Conservation (phyloP, 768 basidiomycete genomes). For the Tylopilus sp. region DNA sequence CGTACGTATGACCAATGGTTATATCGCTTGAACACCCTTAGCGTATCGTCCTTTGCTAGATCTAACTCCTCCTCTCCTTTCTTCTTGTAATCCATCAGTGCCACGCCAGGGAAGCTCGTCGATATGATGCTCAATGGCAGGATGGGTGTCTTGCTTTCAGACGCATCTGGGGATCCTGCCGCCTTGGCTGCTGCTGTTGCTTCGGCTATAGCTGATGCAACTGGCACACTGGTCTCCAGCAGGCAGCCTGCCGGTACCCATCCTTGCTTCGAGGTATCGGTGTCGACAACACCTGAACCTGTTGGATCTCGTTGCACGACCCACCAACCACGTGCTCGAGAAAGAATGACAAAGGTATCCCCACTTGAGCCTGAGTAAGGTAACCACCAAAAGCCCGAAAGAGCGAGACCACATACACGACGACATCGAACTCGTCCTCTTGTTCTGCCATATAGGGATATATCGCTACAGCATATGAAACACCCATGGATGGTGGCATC, state of each 20-base stretch:
- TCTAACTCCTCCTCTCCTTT: conserved; percentile 92
- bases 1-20: conserved; percentile 95
- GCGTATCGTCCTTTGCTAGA: conserved; percentile 79
- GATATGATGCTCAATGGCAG: conserved; percentile 88
- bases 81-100: conserved; percentile 94
- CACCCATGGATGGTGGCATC: conserved; percentile 45
- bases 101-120: conserved; percentile 96
- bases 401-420: conserved; percentile 62
- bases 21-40: conserved; percentile 96
- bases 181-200: conserved; percentile 62
- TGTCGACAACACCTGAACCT: conserved; percentile 74
- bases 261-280: conserved; percentile 78
- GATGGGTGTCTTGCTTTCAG: conserved; percentile 67
- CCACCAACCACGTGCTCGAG: conserved; percentile 98
- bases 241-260: conserved; percentile 99
- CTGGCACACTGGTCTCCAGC: conserved; percentile 88
- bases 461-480: conserved; percentile 96
- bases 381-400: neutral
- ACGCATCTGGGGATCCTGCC: conserved; percentile 39
- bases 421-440: conserved; percentile 97
- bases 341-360: conserved; percentile 90
- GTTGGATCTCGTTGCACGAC: conserved; percentile 93
- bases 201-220: conserved; percentile 82
- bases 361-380: conserved; percentile 48
- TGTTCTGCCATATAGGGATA: conserved; percentile 99